phyloP scores from a whole-genome alignment of 139 green algal species.

The Pycnococcus provasolii region DNA sequence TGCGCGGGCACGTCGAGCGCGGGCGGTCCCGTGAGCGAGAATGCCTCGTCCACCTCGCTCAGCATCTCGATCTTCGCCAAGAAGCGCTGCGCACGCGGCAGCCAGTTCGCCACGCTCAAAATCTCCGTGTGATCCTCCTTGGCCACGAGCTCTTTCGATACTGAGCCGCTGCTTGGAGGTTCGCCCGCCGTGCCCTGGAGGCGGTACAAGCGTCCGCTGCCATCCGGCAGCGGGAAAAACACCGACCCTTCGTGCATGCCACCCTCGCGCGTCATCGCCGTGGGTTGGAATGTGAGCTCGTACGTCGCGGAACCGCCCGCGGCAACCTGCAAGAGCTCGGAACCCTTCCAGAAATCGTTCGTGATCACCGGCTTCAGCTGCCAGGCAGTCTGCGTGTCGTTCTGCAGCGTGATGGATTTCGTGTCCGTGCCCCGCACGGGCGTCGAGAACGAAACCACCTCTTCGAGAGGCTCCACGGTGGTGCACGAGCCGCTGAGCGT shows the following conservation, averaged over 20 bases:
- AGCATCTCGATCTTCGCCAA: slow-evolving; percentile 33
- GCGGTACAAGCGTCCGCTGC: slow-evolving; percentile 53
- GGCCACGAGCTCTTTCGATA: slow-evolving; percentile 39
- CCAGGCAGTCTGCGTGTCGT: slow-evolving; percentile 43
- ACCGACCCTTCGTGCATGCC: slow-evolving; percentile 51
- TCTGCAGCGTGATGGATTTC: slow-evolving; percentile 47
- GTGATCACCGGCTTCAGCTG: slow-evolving; percentile 48
- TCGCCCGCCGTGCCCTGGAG: slow-evolving; percentile 37
- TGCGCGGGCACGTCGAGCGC: slow-evolving; percentile 55
- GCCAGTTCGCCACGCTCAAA: slow-evolving; percentile 62
- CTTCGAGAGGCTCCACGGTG: slow-evolving; percentile 23
- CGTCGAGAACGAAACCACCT: slow-evolving; percentile 42
- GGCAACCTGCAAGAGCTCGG: slow-evolving; percentile 44
- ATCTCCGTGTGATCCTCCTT: slow-evolving; percentile 45
- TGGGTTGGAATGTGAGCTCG: slow-evolving; percentile 51
- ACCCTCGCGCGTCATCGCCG: slow-evolving; percentile 46
- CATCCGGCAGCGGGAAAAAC: slow-evolving; percentile 72
- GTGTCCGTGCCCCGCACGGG: slow-evolving; percentile 37
- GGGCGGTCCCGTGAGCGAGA: slow-evolving; percentile 40
- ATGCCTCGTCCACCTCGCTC: slow-evolving; percentile 25
- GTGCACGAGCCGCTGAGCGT: slow-evolving; percentile 60
- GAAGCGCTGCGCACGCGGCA: slow-evolving; percentile 61
- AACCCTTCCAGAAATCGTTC: slow-evolving; percentile 58
- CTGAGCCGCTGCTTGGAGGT: slow-evolving; percentile 38
- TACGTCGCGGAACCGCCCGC: slow-evolving; percentile 43